phyloP scores from a whole-genome alignment of 164 flowering plant genomes.

The Chimonanthus praecox region DNA sequence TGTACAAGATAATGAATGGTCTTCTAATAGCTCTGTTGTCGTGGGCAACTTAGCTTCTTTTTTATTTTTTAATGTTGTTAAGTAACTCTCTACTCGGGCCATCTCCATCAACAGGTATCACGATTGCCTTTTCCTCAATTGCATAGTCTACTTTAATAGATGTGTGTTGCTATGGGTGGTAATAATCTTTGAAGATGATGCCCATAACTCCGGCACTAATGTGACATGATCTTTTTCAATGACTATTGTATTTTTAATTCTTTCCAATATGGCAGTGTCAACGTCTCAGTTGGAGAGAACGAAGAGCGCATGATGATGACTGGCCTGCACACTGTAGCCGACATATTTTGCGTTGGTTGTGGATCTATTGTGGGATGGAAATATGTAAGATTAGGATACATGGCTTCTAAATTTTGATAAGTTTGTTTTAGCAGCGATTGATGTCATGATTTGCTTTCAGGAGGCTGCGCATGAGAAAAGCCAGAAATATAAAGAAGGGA shows the following conservation, averaged over 20 bases:
- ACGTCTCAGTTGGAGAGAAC: slow-evolving; percentile 49
- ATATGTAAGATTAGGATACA: slow-evolving; percentile 47
- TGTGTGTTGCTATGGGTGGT: too few relatives aligned
- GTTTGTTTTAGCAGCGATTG: background rate
- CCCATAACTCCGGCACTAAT: background rate
- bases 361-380: slow-evolving; percentile 82
- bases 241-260: slow-evolving; percentile 5
- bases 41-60: too few relatives aligned
- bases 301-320: slow-evolving; percentile 74
- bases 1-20: too few relatives aligned
- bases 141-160: too few relatives aligned
- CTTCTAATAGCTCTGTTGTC: too few relatives aligned
- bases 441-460: slow-evolving; percentile 23
- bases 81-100: too few relatives aligned
- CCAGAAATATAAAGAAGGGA: slow-evolving; percentile 69
- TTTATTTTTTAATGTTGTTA: too few relatives aligned
- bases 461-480: slow-evolving; percentile 41
- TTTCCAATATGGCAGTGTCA: slow-evolving; percentile 42
- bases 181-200: too few relatives aligned
- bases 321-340: slow-evolving; percentile 72
- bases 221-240: background rate
- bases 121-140: too few relatives aligned
- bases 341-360: slow-evolving; percentile 72
- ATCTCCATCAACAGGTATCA: too few relatives aligned
- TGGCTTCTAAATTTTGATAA: background rate